These are phyloP conservation scores for Melanogaster broomeanus DNA, from an alignment of 768 basidiomycete genomes.

Conservation along the genomic window DNA sequence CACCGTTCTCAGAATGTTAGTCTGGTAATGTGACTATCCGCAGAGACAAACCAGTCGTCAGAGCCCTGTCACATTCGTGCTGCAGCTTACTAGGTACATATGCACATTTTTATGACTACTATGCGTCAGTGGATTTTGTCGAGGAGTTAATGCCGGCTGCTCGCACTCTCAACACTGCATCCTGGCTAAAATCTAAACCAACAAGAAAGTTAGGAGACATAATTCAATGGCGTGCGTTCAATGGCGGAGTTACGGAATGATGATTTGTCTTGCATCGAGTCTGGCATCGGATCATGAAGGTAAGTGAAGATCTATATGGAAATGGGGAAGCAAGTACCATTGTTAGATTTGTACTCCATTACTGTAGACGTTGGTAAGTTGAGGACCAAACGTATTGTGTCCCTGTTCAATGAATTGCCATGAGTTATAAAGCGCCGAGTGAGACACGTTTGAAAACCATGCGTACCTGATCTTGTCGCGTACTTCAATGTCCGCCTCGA, in stretches of 20 bases:
- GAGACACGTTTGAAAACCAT: constrained; percentile 16
- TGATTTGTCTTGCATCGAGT: constrained; percentile 88
- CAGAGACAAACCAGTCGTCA: too few relatives aligned
- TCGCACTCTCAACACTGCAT: not conserved
- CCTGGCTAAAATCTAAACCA: not conserved
- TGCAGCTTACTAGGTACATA: too few relatives aligned
- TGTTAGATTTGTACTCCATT: constrained; percentile 96
- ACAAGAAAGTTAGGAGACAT: constrained; percentile 13
- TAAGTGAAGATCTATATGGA: not conserved
- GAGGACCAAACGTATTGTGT: constrained; percentile 75
- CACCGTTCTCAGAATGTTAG: too few relatives aligned
- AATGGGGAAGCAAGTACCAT: constrained; percentile 45
- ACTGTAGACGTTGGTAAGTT: constrained; percentile 74
- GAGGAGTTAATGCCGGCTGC: constrained; percentile 1
- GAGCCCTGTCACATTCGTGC: too few relatives aligned
- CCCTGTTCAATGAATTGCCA: constrained; percentile 45
- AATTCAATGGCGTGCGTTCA: constrained; percentile 45
- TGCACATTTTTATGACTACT: too few relatives aligned
- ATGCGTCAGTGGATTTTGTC: not conserved
- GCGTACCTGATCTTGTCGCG: constrained; percentile 81
- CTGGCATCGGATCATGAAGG: constrained; percentile 36
- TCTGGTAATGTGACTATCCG: too few relatives aligned
- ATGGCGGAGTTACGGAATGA: constrained; percentile 74
- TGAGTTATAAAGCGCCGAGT: not conserved
- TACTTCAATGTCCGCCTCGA: constrained; percentile 73